A percentile compares a stretch with the other conserved stretches of the same genome.
These are phyloP conservation scores for Hirschfeldia incana DNA, from an alignment of 345 rosid species.

Conservation along the genomic window DNA sequence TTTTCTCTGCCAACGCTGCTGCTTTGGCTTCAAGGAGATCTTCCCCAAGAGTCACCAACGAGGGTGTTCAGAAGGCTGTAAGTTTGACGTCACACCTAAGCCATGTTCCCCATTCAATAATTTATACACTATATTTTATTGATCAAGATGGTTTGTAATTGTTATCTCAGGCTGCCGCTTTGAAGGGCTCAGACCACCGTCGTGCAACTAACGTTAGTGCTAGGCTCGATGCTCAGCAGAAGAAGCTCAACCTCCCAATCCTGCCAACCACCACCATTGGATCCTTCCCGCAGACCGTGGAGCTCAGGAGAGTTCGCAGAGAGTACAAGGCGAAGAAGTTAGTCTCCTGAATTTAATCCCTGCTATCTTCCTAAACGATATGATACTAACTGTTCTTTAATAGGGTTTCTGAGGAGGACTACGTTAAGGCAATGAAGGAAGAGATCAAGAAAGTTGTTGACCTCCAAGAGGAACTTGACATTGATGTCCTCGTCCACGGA, in stretches of 20 bases:
- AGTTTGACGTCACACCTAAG: slow-evolving; percentile 37
- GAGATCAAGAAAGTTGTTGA: slow-evolving; percentile 94
- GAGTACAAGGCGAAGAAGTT: slow-evolving; percentile 98
- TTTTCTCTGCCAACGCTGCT: slow-evolving; percentile 84
- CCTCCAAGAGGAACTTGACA: slow-evolving; percentile 92
- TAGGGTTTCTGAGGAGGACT: slow-evolving; percentile 91
- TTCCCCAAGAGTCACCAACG: slow-evolving; percentile 91
- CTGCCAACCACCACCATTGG: slow-evolving; percentile 98
- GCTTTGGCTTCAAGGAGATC: slow-evolving; percentile 89
- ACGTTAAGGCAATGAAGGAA: slow-evolving; percentile 79
- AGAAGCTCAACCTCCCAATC: slow-evolving; percentile 93
- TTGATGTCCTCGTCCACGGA: slow-evolving; percentile 97
- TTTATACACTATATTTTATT: background rate
- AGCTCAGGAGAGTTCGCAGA: slow-evolving; percentile 97
- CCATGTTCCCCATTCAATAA: slow-evolving; percentile 4
- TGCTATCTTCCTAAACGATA: background rate
- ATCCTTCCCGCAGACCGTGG: slow-evolving; percentile 95
- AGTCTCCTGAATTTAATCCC: slow-evolving; percentile 21
- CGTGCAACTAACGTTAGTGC: slow-evolving; percentile 86
- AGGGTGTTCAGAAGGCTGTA: slow-evolving; percentile 95
- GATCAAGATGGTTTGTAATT: background rate
- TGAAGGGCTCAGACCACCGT: slow-evolving; percentile 92
- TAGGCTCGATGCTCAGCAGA: slow-evolving; percentile 93
- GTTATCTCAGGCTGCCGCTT: slow-evolving; percentile 80
- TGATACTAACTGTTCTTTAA: slow-evolving; percentile 8